Percentiles rank a stretch among this genome's conserved stretches.
These are phyloP conservation scores for Pseudogymnoascus sp. DNA, from an alignment of 2,329 filamentous ascomycete genomes.

Conservation along the genomic window DNA sequence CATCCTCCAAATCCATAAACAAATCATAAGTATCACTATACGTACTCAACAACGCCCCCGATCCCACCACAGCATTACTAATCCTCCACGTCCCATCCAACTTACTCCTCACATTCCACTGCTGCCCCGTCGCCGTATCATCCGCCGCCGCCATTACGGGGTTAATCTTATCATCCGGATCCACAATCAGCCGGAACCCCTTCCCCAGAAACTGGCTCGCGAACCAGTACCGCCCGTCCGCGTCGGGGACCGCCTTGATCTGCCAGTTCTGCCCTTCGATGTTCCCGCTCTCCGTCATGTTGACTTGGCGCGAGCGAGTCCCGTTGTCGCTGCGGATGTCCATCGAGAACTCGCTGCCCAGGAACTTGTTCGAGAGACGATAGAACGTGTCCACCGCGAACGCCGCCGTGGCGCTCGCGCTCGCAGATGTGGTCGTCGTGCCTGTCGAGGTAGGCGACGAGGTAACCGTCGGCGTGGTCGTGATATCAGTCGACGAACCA, in stretches of 20 bases:
- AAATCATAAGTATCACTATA: not conserved
- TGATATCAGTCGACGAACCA: not conserved
- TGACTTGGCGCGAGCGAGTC: not conserved
- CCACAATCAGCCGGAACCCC: not conserved
- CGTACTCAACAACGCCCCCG: not conserved
- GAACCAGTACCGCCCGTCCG: not conserved
- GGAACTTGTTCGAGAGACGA: not conserved
- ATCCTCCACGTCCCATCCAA: slow-evolving; percentile 2
- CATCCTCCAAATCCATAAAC: slow-evolving; percentile 2
- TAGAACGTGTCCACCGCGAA: not conserved
- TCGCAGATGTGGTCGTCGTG: not conserved
- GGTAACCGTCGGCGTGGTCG: not conserved
- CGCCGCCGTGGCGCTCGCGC: not conserved
- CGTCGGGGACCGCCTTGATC: not conserved
- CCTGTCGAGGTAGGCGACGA: not conserved
- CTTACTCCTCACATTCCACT: not conserved
- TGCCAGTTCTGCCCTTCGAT: not conserved
- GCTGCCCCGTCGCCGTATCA: not conserved
- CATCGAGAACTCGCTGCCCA: not conserved
- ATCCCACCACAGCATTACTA: not conserved
- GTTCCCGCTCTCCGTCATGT: not conserved
- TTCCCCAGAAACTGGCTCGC: not conserved
- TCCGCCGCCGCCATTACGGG: not conserved
- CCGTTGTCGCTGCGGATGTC: not conserved
- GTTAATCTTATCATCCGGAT: not conserved